These are phyloP conservation scores for Plasmodium gonderi DNA, from an alignment of 169 alveolate genomes.

Conservation along the genomic window DNA sequence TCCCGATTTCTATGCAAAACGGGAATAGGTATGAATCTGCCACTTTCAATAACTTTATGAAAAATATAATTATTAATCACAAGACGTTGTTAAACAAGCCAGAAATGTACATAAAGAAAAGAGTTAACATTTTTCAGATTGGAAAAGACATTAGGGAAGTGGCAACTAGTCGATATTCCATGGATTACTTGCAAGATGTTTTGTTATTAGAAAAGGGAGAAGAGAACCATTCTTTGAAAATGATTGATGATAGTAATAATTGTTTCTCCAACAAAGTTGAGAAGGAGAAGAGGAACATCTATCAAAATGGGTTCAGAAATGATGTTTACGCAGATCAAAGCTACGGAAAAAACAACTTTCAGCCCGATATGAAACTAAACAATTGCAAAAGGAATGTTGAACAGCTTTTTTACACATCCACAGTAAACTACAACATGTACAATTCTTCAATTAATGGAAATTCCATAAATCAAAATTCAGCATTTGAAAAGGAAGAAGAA, in stretches of 20 bases:
- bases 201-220: slow-evolving; percentile 22
- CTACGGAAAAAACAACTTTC: not conserved
- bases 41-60: slow-evolving; percentile 19
- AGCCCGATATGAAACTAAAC: not conserved
- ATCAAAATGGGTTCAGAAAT: not conserved
- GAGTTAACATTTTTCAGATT: slow-evolving; percentile 37
- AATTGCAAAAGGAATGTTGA: not conserved
- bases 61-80: slow-evolving; percentile 51
- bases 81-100: slow-evolving; percentile 2
- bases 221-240: not conserved
- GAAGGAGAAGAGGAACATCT: not conserved
- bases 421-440: slow-evolving; percentile 6
- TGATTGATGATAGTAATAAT: not conserved
- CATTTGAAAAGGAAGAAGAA: not conserved
- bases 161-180: not conserved
- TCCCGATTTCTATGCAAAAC: not conserved
- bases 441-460: slow-evolving; percentile 8
- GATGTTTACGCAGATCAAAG: not conserved
- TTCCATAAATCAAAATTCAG: not conserved
- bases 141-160: not conserved
- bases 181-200: slow-evolving; percentile 32
- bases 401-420: not conserved
- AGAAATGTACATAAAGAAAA: not conserved
- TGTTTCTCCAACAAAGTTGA: not conserved
- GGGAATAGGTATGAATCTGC: not conserved